Evolutionary conservation across 371 early-diverging fungal genomes (phyloP), one percentile per base, ranked within the genome.

Genomic region (Mucor plumbeus): DNA sequence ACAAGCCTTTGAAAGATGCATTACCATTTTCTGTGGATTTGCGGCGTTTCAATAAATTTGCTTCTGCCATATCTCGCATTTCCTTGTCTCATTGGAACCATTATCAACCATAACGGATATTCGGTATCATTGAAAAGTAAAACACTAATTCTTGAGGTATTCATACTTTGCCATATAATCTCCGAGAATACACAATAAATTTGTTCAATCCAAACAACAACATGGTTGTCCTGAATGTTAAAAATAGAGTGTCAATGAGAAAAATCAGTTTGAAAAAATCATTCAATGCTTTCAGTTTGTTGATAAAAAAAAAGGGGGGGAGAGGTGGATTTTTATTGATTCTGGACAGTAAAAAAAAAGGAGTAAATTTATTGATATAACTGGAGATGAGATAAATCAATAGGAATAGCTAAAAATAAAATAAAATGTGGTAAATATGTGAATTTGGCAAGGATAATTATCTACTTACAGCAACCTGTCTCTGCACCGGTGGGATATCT

Each of bases 401-500:
- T 70, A 14, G 78, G 75, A 48, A 81, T 71, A 38, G 78, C 81
- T 81, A 70, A 26, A 26, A 53, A 36, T 55, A 34, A 39, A 38
- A 19, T 36, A 35, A 19, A 14, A 19, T 57, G 2, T 6, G 9
- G 1, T 10, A 50, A 35, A 56, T 43, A 5, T 31, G 21, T 21
- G 17, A 17, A 13, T 15, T 19, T 1, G 19, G 1, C 21, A 33
- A 5, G 35, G 17, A 58, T 35, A 4, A 11, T 14, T 15, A 47
- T 13, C 38, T 26, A 69, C 84, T 73, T 81, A 84, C 84, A 79
- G 34, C 77, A 79, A 38, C 84, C 84, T 31, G 77, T 76, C 69
- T 80, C 82, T 31, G 78, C 78, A 15, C 84, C 84, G 26, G 77
- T 77, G 17, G 80, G 81, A 57, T 84, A 84, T 47, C 84, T 59